phyloP scores from a whole-genome alignment of 306 rosid species.

The Inga oerstediana region DNA sequence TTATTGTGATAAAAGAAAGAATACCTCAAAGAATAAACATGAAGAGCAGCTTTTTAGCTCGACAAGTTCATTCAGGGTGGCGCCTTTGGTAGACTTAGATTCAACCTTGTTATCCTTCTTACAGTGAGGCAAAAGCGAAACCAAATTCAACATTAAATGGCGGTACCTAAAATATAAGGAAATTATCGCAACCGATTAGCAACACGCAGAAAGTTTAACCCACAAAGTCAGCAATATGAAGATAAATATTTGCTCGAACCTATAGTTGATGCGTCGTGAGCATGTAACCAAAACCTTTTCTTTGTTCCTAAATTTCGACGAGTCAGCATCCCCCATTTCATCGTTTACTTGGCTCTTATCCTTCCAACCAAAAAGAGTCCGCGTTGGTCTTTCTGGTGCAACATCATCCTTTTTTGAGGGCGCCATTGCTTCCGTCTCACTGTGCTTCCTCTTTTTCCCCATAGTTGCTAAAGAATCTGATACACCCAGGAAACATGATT shows the following conservation, averaged over 20 bases:
- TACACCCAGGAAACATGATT: slow-evolving; percentile 10
- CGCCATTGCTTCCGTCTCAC: slow-evolving; percentile 44
- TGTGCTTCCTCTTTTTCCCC: slow-evolving; percentile 94
- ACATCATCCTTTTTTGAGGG: slow-evolving; percentile 51
- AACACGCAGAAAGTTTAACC: not conserved
- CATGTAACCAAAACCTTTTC: slow-evolving; percentile 92
- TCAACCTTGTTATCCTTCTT: slow-evolving; percentile 98
- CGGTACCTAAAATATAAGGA: slow-evolving; percentile 62
- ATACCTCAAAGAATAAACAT: slow-evolving; percentile 88
- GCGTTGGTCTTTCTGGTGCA: slow-evolving; percentile 75
- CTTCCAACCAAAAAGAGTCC: slow-evolving; percentile 90
- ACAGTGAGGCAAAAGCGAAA: slow-evolving; percentile 85
- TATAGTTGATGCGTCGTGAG: slow-evolving; percentile 85
- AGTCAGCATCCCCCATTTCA: slow-evolving; percentile 20
- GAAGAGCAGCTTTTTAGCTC: slow-evolving; percentile 86
- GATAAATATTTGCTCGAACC: slow-evolving; percentile 40
- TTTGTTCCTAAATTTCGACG: slow-evolving; percentile 72
- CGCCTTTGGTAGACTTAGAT: slow-evolving; percentile 81
- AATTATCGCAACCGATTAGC: not conserved
- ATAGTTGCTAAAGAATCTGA: slow-evolving; percentile 33
- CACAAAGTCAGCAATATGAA: not conserved
- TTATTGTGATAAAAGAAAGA: not conserved
- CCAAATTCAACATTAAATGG: slow-evolving; percentile 93
- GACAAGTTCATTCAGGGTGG: slow-evolving; percentile 87
- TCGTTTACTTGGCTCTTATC: slow-evolving; percentile 44